A percentile compares a stretch with the other conserved stretches of the same genome.
Evolutionary conservation across 2,329 filamentous ascomycete species (phyloP).

Genomic region (Pseudocercospora musae): DNA sequence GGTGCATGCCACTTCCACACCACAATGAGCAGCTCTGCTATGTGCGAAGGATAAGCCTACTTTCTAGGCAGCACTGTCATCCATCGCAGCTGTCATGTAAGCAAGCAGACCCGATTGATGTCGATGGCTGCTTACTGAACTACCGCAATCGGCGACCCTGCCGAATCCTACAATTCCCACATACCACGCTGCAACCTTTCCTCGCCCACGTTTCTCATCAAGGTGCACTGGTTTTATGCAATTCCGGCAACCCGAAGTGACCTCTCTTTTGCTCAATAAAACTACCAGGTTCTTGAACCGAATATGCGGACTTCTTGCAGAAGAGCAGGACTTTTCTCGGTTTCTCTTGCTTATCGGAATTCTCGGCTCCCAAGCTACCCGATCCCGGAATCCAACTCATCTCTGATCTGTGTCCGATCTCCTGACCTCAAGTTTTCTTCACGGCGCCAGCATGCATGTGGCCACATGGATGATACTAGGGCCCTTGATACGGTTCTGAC

Average conservation of each 20-base stretch:
- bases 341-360: neutral
- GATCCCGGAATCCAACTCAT: neutral
- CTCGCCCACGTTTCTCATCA: neutral
- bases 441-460: neutral
- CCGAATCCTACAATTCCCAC: neutral
- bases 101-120: neutral
- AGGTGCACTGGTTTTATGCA: neutral
- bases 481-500: neutral
- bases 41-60: neutral
- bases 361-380: neutral
- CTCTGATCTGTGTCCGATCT: neutral
- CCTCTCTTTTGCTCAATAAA: neutral
- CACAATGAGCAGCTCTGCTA: neutral
- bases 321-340: neutral
- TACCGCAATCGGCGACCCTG: neutral
- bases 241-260: neutral
- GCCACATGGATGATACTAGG: neutral
- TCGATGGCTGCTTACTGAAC: conserved; percentile 1
- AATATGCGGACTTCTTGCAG: neutral
- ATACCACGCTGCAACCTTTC: neutral
- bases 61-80: neutral
- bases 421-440: neutral
- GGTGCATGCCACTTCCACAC: neutral
- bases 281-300: neutral
- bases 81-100: neutral